phyloP scores from a whole-genome alignment of 345 rosid genomes.

The Acer campestre region DNA sequence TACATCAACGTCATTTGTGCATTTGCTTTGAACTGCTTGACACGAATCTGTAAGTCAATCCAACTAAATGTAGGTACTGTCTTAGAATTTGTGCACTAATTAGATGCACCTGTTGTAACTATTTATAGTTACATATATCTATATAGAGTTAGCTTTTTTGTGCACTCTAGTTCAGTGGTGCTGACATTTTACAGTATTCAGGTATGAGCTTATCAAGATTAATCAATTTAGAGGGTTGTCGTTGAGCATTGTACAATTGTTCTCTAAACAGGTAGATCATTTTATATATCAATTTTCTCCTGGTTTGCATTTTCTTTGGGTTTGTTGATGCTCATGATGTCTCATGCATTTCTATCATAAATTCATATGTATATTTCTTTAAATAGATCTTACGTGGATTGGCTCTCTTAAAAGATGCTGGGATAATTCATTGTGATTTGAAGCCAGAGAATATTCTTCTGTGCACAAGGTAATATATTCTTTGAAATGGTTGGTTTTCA shows the following conservation, averaged over 20 bases:
- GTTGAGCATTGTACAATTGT: slow-evolving; percentile 89
- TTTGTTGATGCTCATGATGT: slow-evolving; percentile 17
- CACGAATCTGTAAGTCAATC: slow-evolving; percentile 82
- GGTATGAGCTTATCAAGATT: slow-evolving; percentile 98
- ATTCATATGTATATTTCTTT: slow-evolving; percentile 12
- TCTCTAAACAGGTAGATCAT: slow-evolving; percentile 86
- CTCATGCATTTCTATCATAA: slow-evolving; percentile 8
- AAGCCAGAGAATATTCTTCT: slow-evolving; percentile 98
- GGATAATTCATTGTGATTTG: slow-evolving; percentile 96
- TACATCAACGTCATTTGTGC: slow-evolving; percentile 82
- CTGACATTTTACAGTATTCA: slow-evolving; percentile 40
- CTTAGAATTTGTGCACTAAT: slow-evolving; percentile 13
- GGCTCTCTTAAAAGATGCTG: slow-evolving; percentile 92
- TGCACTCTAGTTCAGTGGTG: slow-evolving; percentile 24
- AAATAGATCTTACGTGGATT: slow-evolving; percentile 83
- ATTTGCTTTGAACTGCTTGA: slow-evolving; percentile 96
- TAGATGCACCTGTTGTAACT: slow-evolving; percentile 11
- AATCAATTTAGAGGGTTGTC: slow-evolving; percentile 95
- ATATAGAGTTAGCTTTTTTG: slow-evolving; percentile 9
- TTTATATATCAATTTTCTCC: slow-evolving; percentile 19
- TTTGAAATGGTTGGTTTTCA: slow-evolving; percentile 24
- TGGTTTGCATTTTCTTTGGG: slow-evolving; percentile 12
- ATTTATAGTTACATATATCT: neutral
- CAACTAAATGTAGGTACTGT: slow-evolving; percentile 4
- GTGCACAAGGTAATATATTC: slow-evolving; percentile 71